phyloP scores from a whole-genome alignment of 441 rosid species.

The Daphne laureola region DNA sequence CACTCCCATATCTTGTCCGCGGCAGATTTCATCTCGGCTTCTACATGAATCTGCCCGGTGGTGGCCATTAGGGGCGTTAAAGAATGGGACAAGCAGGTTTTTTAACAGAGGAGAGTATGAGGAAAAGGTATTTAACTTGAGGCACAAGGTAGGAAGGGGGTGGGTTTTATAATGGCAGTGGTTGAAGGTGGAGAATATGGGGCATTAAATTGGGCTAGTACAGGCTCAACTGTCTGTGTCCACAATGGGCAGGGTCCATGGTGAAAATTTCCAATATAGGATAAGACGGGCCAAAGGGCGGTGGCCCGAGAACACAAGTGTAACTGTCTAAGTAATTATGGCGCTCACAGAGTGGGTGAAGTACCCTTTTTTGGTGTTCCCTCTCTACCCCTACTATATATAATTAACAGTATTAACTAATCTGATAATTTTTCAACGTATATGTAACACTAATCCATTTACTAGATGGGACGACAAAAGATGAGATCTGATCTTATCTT shows the following conservation, averaged over 20 bases:
- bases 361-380: no score
- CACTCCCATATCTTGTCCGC: slow-evolving; percentile 56
- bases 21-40: slow-evolving; percentile 57
- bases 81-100: background rate
- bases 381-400: no score
- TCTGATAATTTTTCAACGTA: no score
- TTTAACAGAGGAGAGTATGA: background rate
- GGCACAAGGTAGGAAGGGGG: background rate
- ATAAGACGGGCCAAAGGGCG: no score
- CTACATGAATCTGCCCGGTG: slow-evolving; percentile 57
- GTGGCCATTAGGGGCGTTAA: slow-evolving; percentile 33
- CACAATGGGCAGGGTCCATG: no score
- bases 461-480: no score
- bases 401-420: no score
- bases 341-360: slow-evolving; percentile 8
- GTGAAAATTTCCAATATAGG: no score
- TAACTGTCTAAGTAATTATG: no score
- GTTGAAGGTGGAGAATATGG: slow-evolving; percentile 1
- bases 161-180: slow-evolving; percentile 12
- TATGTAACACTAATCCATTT: no score
- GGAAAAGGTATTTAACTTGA: slow-evolving; percentile 4
- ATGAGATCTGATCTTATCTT: no score
- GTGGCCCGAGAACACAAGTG: no score
- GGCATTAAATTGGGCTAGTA: slow-evolving; percentile 24
- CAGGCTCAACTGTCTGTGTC: slow-evolving; percentile 24